Base-by-base conservation (phyloP, 768 basidiomycete genomes). In the Russula brevipes region DNA sequence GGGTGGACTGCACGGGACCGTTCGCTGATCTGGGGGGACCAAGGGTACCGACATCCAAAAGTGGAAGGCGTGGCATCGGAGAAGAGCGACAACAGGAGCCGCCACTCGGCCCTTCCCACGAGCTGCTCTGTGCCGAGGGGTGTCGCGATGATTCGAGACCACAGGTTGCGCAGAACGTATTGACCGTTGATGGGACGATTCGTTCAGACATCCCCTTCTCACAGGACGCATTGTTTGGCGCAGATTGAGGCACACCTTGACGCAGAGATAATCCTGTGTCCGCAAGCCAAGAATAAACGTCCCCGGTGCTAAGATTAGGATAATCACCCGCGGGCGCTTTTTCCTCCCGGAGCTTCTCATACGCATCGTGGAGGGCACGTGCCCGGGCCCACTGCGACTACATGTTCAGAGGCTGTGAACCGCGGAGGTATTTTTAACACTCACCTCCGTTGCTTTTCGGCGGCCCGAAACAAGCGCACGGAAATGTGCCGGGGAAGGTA, bases 361-460 rank as follows among this genome's bases (percentile, higher is more conserved):
- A 81, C 33, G 76, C 75, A 8, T 69, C 69, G 30, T 73, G 74
- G 14, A 81, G 65, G 19, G 75, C 73, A n/a, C 74, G 74, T 38
- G 80, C 79, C 5, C 81, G 76, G 16, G 70, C 75, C 80, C 79
- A 79, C 81, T 82, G 54, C 49, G 44, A 17, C 14, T 4, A 1
- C 24, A 59, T 52, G 57, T 49, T 60, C 12, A 61, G 53, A 59
- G 41, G 30, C 57, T 39, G 53, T 42, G 51, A 42, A n/a, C 30
- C 8, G 2, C 8, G 52, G 42, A 47, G 14, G 24, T 24, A 24
- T 24, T 19, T 44, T n/a, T 60, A 16, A 36, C 33, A 68, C 77
- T 42, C 36, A 80, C 80, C 73, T 81, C 81, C 4, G 82, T 74
- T 1, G 80, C 79, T 66, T 81, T 81, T 47, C 78, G 74, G 46